phyloP scores from a whole-genome alignment of 164 flowering plant species.

The Chimonanthus salicifolius region DNA sequence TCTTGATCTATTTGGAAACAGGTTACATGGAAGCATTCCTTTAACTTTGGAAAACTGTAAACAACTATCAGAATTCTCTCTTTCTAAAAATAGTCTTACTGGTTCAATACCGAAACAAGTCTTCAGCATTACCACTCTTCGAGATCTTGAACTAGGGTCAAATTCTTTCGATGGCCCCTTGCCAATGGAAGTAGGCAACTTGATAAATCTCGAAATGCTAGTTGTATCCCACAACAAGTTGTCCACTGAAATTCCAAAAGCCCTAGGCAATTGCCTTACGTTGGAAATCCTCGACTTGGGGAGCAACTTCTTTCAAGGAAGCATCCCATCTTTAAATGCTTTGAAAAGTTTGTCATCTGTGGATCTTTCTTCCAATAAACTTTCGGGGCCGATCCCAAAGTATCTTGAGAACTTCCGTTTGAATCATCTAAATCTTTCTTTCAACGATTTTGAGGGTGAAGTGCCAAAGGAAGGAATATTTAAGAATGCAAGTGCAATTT shows the following conservation, averaged over 20 bases:
- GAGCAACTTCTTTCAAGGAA: constrained; percentile 13
- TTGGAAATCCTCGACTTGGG: neutral
- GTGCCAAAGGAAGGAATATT: constrained; percentile 8
- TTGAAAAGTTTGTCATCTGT: constrained; percentile 2
- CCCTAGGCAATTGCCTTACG: constrained; percentile 2
- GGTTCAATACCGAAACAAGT: neutral
- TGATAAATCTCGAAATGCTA: neutral
- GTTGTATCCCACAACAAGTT: neutral
- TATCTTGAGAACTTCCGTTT: neutral
- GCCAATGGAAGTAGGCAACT: neutral
- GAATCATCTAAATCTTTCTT: constrained; percentile 6
- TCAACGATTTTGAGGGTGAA: constrained; percentile 9
- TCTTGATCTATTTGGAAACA: constrained; percentile 1
- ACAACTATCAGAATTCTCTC: neutral
- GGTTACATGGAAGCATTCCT: constrained; percentile 11
- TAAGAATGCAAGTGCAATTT: constrained; percentile 8
- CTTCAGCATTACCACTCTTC: neutral
- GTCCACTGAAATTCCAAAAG: constrained; percentile 6
- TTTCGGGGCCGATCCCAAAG: constrained; percentile 3
- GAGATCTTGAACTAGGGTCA: neutral
- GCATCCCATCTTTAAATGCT: neutral
- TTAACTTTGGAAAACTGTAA: neutral
- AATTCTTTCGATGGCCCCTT: neutral
- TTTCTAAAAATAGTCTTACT: neutral
- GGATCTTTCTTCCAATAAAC: constrained; percentile 7